Evolutionary conservation across 108 stramenopile species (phyloP), one percentile per base, ranked within the genome.

Genomic region (Chaetoceros muelleri): DNA sequence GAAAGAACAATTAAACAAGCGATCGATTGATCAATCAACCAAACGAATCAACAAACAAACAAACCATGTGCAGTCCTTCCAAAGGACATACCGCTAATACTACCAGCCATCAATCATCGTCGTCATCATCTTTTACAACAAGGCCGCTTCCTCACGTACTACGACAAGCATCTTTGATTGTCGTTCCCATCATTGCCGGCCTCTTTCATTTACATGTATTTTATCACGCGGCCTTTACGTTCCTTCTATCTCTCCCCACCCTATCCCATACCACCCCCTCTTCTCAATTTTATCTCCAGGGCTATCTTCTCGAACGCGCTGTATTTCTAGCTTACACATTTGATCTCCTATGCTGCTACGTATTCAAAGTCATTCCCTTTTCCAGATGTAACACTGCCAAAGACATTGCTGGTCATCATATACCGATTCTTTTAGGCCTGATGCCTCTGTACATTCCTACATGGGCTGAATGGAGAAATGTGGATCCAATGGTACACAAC

Each of bases 321-420:
- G 26, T 62, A 0, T 55, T 62, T 54, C 5, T 62, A n/a, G 61
- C 61, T n/a, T 62, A 62, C 61, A 27, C 44, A 44, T 63, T 63
- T 46, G 62, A 63, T 46, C 24, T 63, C 8, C n/a, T 63, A 1
- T 63, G 55, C 25, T 63, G 62, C 46, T 22, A 34, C 1, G 3
- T 21, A 2, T 47, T 63, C 3, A 57, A 63, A 1, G 28, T 63
- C 55, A 56, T 63, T 47, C 62, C 62, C 3, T 63, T 57, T 45
- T 63, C 62, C 18, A 44, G 62, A 48, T 57, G 62, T 45, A 57
- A 47, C 27, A 47, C 30, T 46, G 56, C 62, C 20, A 26, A 17
- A 25, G 62, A 63, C 46, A 63, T 63, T 2, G 46, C 57, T 18
- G 44, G 46, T 2, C 62, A 63, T 63, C 62, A 63, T 29, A 1